Base-by-base conservation (phyloP, 208 protist genomes). In the Borovskyia barvae region DNA sequence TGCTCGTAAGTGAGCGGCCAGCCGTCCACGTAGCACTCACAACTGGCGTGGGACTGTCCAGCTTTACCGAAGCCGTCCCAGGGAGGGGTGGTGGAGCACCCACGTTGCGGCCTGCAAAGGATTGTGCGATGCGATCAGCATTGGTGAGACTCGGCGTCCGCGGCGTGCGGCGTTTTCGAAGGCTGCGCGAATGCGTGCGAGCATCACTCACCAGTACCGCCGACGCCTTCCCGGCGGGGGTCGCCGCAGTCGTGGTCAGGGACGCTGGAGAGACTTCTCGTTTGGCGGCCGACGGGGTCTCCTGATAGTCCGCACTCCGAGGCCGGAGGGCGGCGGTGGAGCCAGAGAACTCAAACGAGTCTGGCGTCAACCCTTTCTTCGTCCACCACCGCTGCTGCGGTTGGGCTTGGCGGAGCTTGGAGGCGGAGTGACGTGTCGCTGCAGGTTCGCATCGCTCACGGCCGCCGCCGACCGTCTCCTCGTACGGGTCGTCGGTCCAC, bases 111-210 rank as follows among this genome's bases (percentile, higher is more conserved):
- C 11, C 36, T 4, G 24, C 37, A 35, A 7, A 6, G 5, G 52
- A 46, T 15, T 15, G 12, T n/a, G 64, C 41, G 12, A 77, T 12
- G 39, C 80, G 75, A 30, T 92, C 85, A 5, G 85, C 85, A 25
- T 77, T 66, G 1, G 85, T 92, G 12, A 77, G 19, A 60, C 79
- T 89, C 30, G 85, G 85, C 33, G 81, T 92, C n/a, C 79, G 78
- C 14, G 85, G 85, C 5, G 81, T 83, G 32, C 75, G 77, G 8
- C 74, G 68, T 66, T 73, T 77, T 17, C 55, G 57, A 15, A 32
- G 32, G n/a, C 62, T 64, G 40, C 75, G 36, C 3, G 72, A 64
- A 25, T 66, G 37, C 3, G 55, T 73, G 36, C 40, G 54, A 2
- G 35, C 32, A 2, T 54, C 60, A 11, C 57, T 43, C 17, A 73